These are phyloP conservation scores for Saccharomyces hybrid DNA, from an alignment of 1,139 yeast species.

Conservation along the genomic window DNA sequence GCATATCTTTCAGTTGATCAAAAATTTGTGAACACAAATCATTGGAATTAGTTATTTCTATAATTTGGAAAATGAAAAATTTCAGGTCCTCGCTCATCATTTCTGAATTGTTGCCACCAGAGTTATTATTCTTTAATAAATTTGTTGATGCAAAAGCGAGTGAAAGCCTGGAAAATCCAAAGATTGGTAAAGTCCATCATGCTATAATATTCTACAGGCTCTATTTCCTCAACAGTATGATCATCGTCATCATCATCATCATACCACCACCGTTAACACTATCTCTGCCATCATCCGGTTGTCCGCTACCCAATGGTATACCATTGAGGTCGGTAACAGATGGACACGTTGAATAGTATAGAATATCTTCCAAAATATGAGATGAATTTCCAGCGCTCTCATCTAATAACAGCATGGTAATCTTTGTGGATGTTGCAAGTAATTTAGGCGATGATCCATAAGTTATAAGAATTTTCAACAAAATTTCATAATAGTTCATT, in stretches of 20 bases:
- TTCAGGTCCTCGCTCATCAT: conserved; percentile 6
- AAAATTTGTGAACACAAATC: conserved; percentile 25
- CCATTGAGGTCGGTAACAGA: neutral
- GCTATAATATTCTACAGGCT: conserved; percentile 10
- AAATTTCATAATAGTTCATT: conserved; percentile 10
- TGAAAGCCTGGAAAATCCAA: conserved; percentile 28
- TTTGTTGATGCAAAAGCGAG: conserved; percentile 17
- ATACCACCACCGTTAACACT: neutral
- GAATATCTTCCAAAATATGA: conserved; percentile 15
- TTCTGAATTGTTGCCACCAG: neutral
- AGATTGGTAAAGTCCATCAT: conserved; percentile 28
- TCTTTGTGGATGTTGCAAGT: conserved; percentile 10
- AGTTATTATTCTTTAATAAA: neutral
- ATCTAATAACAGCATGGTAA: conserved; percentile 14
- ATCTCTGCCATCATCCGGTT: conserved; percentile 3
- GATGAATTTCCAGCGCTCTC: conserved; percentile 4
- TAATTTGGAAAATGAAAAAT: conserved; percentile 18
- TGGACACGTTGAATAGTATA: conserved; percentile 8
- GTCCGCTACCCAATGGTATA: conserved; percentile 8
- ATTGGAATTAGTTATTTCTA: conserved; percentile 19
- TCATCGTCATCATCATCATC: conserved; percentile 2
- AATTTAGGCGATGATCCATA: conserved; percentile 19
- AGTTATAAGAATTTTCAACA: conserved; percentile 15
- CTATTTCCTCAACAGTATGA: conserved; percentile 7
- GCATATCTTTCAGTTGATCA: conserved; percentile 17